Evolutionary conservation across 2,329 filamentous ascomycete genomes (phyloP).

Genomic region (Fusarium burgessii): DNA sequence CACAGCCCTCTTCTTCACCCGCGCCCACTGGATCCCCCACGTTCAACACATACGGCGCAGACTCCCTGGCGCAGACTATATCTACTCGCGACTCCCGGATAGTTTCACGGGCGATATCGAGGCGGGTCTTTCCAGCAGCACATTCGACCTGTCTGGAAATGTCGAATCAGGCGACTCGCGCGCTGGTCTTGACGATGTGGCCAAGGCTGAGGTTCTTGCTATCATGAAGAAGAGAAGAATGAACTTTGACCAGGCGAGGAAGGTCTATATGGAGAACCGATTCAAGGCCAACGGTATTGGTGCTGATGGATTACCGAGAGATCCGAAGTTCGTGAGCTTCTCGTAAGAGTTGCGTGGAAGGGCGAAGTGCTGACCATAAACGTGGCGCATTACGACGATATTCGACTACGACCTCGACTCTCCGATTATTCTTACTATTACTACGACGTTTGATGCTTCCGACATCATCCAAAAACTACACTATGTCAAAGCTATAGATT

Average conservation of each 20-base stretch:
- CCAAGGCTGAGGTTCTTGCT: constrained; percentile 83
- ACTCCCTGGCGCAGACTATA: constrained; percentile 67
- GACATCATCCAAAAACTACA: neutral
- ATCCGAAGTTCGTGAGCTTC: constrained; percentile 97
- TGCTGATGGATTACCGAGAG: constrained; percentile 85
- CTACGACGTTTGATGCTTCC: neutral
- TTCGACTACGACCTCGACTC: neutral
- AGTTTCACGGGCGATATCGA: constrained; percentile 89
- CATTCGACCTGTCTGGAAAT: constrained; percentile 87
- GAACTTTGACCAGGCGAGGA: constrained; percentile 89
- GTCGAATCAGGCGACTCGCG: constrained; percentile 82
- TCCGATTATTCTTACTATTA: neutral
- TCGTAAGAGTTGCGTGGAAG: constrained; percentile 44
- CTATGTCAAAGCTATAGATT: constrained; percentile 1
- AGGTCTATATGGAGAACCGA: constrained; percentile 84
- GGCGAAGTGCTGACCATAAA: neutral
- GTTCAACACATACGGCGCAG: constrained; percentile 70
- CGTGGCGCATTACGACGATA: constrained; percentile 8
- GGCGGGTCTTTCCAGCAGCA: constrained; percentile 82
- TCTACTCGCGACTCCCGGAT: constrained; percentile 82
- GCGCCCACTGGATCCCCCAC: constrained; percentile 78
- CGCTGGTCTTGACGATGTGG: constrained; percentile 81
- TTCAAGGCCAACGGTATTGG: constrained; percentile 92
- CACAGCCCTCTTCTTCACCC: constrained; percentile 84
- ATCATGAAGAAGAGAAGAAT: constrained; percentile 91